Evolutionary conservation across 768 basidiomycete genomes (phyloP), one percentile per base, ranked within the genome.

Genomic region (Hemileccinum rubropunctum): DNA sequence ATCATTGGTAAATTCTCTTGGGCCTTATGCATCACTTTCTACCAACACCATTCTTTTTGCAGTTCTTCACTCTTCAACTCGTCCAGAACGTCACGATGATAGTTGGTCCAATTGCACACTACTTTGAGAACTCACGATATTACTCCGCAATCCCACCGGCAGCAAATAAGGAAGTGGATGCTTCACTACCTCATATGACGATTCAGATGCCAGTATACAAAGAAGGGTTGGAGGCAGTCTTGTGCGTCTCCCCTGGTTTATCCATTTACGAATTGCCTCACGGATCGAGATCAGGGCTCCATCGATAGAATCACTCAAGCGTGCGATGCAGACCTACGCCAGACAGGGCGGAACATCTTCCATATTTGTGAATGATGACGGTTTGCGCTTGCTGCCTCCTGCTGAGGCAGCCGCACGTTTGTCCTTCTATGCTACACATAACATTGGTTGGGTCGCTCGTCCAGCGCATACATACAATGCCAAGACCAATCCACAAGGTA

Each of bases 351-450:
- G 83, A 2, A 76, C 76, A 0, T 78, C 76, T 45, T 73, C 73
- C 15, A 81, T 83, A 54, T 71, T 84, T 52, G 69, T 84, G 42
- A 83, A 81, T 51, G 83, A 84, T 48, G 83, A 84, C 55, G 83
- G 83, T 53, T 64, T 84, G 54, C 79, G 81, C 42, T 65, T 79
- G 26, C 64, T 82, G 36, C 68, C 73, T 17, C 68, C 70, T 13
- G 68, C 67, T 6, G 80, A 81, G 1, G 75, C 73, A 11, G 71
- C 76, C 6, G 66, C 68, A 18, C 75, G 83, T 38, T 66, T 76
- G 49, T 68, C 71, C 12, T 83, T 76, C 61, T 84, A 84, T 62
- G 76, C 76, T 9, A 73, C 73, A 12, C 79, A 82, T 56, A 76
- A 73, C 52, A 79, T 83, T 48, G 82, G 76, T 34, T 84, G 77